These are phyloP conservation scores for Tremellales sp. DNA, from an alignment of 1,284 basidiomycete species.

Conservation along the genomic window DNA sequence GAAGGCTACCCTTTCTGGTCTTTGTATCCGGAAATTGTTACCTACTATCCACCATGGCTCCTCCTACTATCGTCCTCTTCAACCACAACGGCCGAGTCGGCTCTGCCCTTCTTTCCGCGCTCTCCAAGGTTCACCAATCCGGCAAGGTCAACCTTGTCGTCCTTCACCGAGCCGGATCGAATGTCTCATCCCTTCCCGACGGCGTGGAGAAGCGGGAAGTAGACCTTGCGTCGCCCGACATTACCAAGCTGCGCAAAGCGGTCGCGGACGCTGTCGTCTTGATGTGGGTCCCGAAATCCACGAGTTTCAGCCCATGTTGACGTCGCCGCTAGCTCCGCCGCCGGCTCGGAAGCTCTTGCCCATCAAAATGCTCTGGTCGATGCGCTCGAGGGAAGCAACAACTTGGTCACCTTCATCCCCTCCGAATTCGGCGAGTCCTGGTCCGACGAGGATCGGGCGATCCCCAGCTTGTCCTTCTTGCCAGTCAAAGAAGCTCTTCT, in stretches of 20 bases:
- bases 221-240: slow-evolving; percentile 9
- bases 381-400: slow-evolving; percentile 9
- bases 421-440: slow-evolving; percentile 21
- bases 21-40: no score
- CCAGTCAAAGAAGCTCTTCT: slow-evolving; percentile 5
- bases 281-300: slow-evolving; percentile 15
- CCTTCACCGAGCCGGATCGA: slow-evolving; percentile 16
- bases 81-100: slow-evolving; percentile 21
- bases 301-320: background rate
- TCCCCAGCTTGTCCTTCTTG: slow-evolving; percentile 5
- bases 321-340: slow-evolving; percentile 12
- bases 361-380: slow-evolving; percentile 13
- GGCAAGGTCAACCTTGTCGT: slow-evolving; percentile 19
- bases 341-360: slow-evolving; percentile 1
- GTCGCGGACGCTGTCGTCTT: slow-evolving; percentile 18
- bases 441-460: slow-evolving; percentile 11
- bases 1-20: no score
- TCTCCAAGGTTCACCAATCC: slow-evolving; percentile 9
- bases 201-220: slow-evolving; percentile 16
- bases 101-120: slow-evolving; percentile 4
- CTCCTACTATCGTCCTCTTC: slow-evolving; percentile 13
- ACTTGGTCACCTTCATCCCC: slow-evolving; percentile 17
- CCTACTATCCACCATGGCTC: slow-evolving; percentile 3
- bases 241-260: slow-evolving; percentile 5
- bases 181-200: slow-evolving; percentile 13